Percentiles rank a stretch among this genome's conserved stretches.
Evolutionary conservation across 202 grass and related monocot genomes (phyloP).

Genomic region (Panicum virgatum): DNA sequence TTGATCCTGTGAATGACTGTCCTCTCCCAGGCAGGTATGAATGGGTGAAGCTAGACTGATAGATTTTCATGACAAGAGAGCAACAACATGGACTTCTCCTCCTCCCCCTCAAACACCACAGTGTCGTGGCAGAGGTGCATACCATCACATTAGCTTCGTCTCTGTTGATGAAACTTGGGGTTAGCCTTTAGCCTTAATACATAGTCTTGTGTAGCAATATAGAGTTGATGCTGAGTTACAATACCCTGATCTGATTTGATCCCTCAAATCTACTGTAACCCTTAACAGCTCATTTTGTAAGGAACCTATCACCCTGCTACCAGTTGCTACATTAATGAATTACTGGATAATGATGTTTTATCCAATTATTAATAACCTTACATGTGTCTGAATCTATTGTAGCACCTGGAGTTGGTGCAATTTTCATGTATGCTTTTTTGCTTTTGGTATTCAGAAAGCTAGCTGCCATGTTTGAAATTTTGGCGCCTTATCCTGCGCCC

Average conservation of each 20-base stretch:
- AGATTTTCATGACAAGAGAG: slow-evolving; percentile 23
- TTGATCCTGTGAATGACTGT: slow-evolving; percentile 66
- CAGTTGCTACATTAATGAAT: slow-evolving; percentile 28
- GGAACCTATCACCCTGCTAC: slow-evolving; percentile 30
- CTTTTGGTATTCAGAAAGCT: slow-evolving; percentile 13
- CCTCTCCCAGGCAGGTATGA: slow-evolving; percentile 71
- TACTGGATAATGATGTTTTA: slow-evolving; percentile 41
- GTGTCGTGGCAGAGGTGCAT: slow-evolving; percentile 13
- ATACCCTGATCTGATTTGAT: slow-evolving; percentile 15
- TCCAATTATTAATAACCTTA: slow-evolving; percentile 26
- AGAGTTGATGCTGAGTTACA: slow-evolving; percentile 53
- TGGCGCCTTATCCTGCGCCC: background rate
- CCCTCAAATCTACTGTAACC: slow-evolving; percentile 30
- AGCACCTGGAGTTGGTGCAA: too few species aligned
- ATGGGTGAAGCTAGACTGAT: slow-evolving; percentile 76
- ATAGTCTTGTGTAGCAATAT: too few species aligned
- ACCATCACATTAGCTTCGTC: slow-evolving; percentile 31
- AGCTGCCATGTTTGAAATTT: slow-evolving; percentile 16
- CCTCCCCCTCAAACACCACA: slow-evolving; percentile 35
- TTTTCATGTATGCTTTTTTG: slow-evolving; percentile 8
- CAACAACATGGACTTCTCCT: slow-evolving; percentile 34
- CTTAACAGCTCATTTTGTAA: slow-evolving; percentile 44
- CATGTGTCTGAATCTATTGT: slow-evolving; percentile 7
- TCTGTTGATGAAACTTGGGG: slow-evolving; percentile 51
- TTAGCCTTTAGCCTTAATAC: slow-evolving; percentile 44